These are phyloP conservation scores for Monotropa hypopitys DNA, from an alignment of 179 eudicot species.

Conservation along the genomic window DNA sequence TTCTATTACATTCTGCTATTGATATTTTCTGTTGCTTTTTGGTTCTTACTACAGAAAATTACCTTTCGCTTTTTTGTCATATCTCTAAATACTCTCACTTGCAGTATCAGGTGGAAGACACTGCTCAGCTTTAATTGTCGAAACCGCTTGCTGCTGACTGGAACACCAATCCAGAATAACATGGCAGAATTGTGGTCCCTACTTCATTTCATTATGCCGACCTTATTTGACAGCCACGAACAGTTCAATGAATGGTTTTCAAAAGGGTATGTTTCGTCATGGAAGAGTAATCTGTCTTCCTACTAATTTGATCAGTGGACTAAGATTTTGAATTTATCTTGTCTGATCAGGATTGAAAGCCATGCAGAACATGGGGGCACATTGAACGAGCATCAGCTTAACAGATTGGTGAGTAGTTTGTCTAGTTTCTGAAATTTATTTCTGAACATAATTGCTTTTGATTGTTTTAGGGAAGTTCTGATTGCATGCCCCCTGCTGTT, in stretches of 20 bases:
- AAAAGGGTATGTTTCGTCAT: conserved; percentile 60
- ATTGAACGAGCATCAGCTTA: conserved; percentile 94
- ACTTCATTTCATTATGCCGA: conserved; percentile 89
- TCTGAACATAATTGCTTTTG: conserved; percentile 1
- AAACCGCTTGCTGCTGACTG: conserved; percentile 88
- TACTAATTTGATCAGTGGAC: neutral
- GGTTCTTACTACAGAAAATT: neutral
- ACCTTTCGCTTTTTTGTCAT: neutral
- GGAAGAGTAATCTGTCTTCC: neutral
- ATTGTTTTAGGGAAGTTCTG: neutral
- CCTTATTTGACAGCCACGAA: conserved; percentile 88
- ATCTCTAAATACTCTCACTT: conserved; percentile 11
- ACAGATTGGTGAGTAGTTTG: conserved; percentile 70
- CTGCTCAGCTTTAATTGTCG: conserved; percentile 90
- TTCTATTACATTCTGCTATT: neutral
- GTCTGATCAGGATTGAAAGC: conserved; percentile 67
- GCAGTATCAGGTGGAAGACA: conserved; percentile 99
- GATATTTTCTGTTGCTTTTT: neutral
- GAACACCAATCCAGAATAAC: conserved; percentile 88
- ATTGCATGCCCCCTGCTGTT: neutral
- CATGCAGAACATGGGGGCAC: conserved; percentile 99
- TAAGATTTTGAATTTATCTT: conserved; percentile 6
- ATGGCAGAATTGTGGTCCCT: conserved; percentile 98
- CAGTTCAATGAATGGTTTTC: conserved; percentile 96
- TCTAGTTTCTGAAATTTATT: neutral